Evolutionary conservation across 2,329 filamentous ascomycete species (phyloP).

Genomic region (Stenocarpella maydis): DNA sequence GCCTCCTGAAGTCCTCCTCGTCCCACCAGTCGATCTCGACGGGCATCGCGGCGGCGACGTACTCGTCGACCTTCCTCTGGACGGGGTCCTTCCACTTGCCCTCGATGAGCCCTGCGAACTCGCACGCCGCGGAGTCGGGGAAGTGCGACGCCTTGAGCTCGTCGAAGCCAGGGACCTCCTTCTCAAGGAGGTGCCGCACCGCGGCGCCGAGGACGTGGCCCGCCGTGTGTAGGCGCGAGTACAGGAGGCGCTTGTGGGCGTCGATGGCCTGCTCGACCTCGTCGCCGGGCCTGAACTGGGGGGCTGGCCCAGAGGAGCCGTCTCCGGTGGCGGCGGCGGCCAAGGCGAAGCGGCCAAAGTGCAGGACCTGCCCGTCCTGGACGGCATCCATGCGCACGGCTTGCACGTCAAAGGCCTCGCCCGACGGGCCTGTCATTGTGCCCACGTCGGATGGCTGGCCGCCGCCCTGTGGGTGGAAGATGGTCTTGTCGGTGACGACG

Average conservation of each 20-base stretch:
- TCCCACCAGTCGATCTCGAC: conserved; percentile 60
- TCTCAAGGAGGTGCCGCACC: conserved; percentile 65
- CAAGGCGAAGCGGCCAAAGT: conserved; percentile 70
- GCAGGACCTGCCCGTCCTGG: conserved; percentile 65
- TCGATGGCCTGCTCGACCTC: conserved; percentile 67
- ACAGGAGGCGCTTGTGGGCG: conserved; percentile 64
- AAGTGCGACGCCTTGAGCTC: conserved; percentile 78
- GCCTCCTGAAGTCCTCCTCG: conserved; percentile 65
- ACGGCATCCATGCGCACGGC: conserved; percentile 64
- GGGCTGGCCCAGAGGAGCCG: too few species aligned
- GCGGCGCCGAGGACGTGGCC: conserved; percentile 77
- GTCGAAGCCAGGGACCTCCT: conserved; percentile 61
- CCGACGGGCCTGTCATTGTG: conserved; percentile 52
- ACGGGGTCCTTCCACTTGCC: conserved; percentile 69
- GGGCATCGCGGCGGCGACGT: conserved; percentile 61
- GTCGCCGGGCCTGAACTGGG: conserved; percentile 51
- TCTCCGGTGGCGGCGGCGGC: not conserved
- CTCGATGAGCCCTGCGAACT: conserved; percentile 74
- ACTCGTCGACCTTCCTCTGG: conserved; percentile 67
- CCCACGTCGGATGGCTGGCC: conserved; percentile 77
- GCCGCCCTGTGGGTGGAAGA: conserved; percentile 79
- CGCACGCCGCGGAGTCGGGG: conserved; percentile 71
- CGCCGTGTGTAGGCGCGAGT: conserved; percentile 76
- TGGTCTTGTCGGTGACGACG: conserved; percentile 70
- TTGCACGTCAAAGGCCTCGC: conserved; percentile 58